These are phyloP conservation scores for Mycena indigotica DNA, from an alignment of 768 basidiomycete genomes.

Conservation along the genomic window DNA sequence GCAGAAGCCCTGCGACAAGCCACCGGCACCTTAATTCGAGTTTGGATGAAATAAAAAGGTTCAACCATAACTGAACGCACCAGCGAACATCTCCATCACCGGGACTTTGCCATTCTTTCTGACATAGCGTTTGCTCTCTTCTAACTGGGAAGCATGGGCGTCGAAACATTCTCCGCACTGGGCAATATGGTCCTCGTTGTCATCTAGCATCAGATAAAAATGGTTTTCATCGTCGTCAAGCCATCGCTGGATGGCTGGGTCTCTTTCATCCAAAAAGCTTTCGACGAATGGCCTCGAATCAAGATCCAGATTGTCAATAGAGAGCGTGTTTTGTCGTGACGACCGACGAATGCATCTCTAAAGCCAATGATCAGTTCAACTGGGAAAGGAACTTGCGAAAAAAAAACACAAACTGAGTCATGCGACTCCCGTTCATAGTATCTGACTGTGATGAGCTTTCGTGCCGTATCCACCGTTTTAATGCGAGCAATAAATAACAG, in stretches of 20 bases:
- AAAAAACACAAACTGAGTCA: not conserved
- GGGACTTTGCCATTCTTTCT: conserved; percentile 47
- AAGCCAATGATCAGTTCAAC: not conserved
- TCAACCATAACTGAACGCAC: conserved; percentile 25
- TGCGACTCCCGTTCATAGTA: not conserved
- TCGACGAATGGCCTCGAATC: not conserved
- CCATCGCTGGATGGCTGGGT: not conserved
- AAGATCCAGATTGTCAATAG: not conserved
- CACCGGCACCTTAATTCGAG: conserved; percentile 62
- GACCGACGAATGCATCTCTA: not conserved
- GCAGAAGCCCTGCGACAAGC: conserved; percentile 68
- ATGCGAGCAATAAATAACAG: not conserved
- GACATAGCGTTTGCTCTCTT: conserved; percentile 33
- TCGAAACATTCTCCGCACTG: conserved; percentile 44
- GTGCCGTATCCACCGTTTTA: not conserved
- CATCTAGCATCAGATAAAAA: not conserved
- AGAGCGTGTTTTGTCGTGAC: not conserved
- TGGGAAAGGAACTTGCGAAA: not conserved
- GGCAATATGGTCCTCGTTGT: conserved; percentile 27
- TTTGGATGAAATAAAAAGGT: not conserved
- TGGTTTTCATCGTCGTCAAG: not conserved
- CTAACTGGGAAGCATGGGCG: conserved; percentile 33
- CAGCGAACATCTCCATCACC: conserved; percentile 71
- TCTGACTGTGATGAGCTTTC: not conserved
- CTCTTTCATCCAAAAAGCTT: not conserved